Evolutionary conservation across 805 yeast species (phyloP).

Genomic region (Lipomyces sp.): DNA sequence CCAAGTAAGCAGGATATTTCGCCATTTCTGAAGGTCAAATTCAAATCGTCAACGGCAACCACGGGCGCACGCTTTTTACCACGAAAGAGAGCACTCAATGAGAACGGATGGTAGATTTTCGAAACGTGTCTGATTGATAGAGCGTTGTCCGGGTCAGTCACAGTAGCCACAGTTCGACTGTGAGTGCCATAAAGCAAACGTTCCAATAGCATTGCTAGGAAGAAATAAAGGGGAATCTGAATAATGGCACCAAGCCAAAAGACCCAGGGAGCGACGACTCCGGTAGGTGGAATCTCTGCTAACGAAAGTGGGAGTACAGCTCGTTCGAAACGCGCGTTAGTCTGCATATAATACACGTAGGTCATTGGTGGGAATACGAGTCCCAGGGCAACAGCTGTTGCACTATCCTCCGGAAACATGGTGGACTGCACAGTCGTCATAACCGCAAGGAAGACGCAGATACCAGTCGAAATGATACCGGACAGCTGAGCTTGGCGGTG

Average conservation of each 20-base stretch:
- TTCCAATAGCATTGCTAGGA: conserved; percentile 41
- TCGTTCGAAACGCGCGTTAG: conserved; percentile 44
- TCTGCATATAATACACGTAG: conserved; percentile 45
- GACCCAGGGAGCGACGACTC: conserved; percentile 36
- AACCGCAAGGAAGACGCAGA: conserved; percentile 44
- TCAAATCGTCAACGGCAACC: conserved; percentile 44
- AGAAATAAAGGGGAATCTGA: conserved; percentile 43
- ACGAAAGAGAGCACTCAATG: conserved; percentile 20
- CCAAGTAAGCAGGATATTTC: conserved; percentile 47
- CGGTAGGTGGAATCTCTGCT: conserved; percentile 42
- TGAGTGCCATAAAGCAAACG: conserved; percentile 40
- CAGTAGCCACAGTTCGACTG: conserved; percentile 29
- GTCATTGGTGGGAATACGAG: conserved; percentile 47
- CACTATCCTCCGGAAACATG: conserved; percentile 38
- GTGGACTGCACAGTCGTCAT: conserved; percentile 44
- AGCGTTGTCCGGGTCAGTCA: conserved; percentile 33
- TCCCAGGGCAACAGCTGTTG: conserved; percentile 42
- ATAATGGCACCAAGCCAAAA: conserved; percentile 45
- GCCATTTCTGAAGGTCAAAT: conserved; percentile 42
- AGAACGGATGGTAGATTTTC: conserved; percentile 42
- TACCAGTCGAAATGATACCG: conserved; percentile 45
- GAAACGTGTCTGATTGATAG: conserved; percentile 39
- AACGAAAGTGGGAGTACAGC: conserved; percentile 38
- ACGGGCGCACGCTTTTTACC: conserved; percentile 35
- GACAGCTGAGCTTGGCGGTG: conserved; percentile 45